Evolutionary conservation across 2,329 filamentous ascomycete species (phyloP).

Genomic region (Endoconidiophora polonica): DNA sequence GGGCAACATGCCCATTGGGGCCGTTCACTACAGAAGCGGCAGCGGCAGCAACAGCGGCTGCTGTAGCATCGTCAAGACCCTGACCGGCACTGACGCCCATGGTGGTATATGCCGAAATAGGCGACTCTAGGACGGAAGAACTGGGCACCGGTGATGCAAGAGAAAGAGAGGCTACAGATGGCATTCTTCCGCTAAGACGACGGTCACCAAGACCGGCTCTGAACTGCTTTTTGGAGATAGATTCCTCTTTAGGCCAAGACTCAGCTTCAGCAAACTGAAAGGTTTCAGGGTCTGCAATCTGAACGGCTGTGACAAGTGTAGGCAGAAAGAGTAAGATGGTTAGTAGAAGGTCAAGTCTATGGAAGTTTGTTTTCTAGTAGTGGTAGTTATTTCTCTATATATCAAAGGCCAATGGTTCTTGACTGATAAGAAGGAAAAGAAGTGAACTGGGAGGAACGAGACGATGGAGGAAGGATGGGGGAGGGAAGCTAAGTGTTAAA

Average conservation of each 20-base stretch:
- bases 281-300: conserved; percentile 36
- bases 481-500: not conserved
- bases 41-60: not conserved
- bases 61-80: conserved; percentile 17
- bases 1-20: not conserved
- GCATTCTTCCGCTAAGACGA: conserved; percentile 26
- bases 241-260: conserved; percentile 12
- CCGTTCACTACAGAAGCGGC: not conserved
- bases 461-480: not conserved
- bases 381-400: not conserved
- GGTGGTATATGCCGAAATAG: conserved; percentile 1
- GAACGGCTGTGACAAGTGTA: conserved; percentile 22
- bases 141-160: conserved; percentile 6
- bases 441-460: no score
- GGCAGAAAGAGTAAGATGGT: not conserved
- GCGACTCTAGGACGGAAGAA: not conserved
- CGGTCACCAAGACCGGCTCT: conserved; percentile 17
- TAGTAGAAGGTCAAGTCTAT: not conserved
- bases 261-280: conserved; percentile 14
- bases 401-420: not conserved
- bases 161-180: conserved; percentile 8
- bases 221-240: conserved; percentile 27
- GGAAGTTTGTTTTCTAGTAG: no score
- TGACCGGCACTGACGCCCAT: not conserved
- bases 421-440: not conserved